Percentiles rank a stretch among this genome's conserved stretches.
phyloP scores from a whole-genome alignment of 805 yeast species.

The Hanseniaspora occidentalis region DNA sequence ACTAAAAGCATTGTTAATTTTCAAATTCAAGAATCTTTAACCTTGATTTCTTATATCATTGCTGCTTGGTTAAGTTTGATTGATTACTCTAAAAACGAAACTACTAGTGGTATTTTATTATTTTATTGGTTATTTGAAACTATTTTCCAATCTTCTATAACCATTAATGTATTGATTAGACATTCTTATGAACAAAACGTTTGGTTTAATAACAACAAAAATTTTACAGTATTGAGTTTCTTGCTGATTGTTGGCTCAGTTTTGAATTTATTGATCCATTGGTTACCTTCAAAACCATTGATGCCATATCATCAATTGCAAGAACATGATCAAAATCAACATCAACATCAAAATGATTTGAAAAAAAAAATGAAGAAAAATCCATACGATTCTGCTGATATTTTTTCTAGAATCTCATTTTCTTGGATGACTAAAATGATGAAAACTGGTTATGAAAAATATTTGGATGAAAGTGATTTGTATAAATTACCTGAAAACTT shows the following conservation, averaged over 20 bases:
- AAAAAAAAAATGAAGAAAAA: slow-evolving; percentile 21
- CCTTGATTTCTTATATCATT: slow-evolving; percentile 28
- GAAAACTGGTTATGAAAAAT: slow-evolving; percentile 57
- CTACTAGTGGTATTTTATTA: slow-evolving; percentile 57
- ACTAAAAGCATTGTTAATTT: slow-evolving; percentile 12
- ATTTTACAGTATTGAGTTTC: slow-evolving; percentile 20
- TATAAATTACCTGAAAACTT: slow-evolving; percentile 66
- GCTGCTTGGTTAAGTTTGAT: slow-evolving; percentile 50
- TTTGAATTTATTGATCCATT: slow-evolving; percentile 24
- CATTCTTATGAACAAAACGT: slow-evolving; percentile 17
- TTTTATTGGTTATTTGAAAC: slow-evolving; percentile 61
- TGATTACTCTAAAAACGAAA: slow-evolving; percentile 54
- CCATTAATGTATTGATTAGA: slow-evolving; percentile 29
- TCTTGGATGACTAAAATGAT: slow-evolving; percentile 86
- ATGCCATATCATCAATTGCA: slow-evolving; percentile 32
- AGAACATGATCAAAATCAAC: slow-evolving; percentile 5
- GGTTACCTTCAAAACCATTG: slow-evolving; percentile 28
- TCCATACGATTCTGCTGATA: slow-evolving; percentile 37
- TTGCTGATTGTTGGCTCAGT: slow-evolving; percentile 24
- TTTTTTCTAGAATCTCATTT: slow-evolving; percentile 68
- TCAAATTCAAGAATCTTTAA: slow-evolving; percentile 16
- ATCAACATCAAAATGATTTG: too few species aligned
- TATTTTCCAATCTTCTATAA: slow-evolving; percentile 34
- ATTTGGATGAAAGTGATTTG: slow-evolving; percentile 47
- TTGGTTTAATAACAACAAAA: slow-evolving; percentile 17